Base-by-base conservation (phyloP, 176 grass and related monocot species). In the bread wheat (Triticum aestivum) region DNA sequence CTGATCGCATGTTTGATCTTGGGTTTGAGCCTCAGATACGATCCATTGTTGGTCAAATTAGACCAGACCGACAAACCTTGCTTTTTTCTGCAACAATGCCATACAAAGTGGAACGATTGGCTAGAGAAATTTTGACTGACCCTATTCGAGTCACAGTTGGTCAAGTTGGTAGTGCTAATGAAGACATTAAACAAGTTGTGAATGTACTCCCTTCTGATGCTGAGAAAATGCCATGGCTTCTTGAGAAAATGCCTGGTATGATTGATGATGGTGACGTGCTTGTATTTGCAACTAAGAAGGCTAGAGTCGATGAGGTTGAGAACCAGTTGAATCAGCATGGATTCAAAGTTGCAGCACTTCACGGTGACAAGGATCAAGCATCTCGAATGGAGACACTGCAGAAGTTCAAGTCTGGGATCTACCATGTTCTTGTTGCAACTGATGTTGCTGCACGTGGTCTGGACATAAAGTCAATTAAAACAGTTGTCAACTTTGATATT, bases 51-150 rank as follows among this genome's bases (percentile, higher is more conserved):
- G 96, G 96, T 59, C 96, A 98, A 82, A 98, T 98, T 83, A 92
- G 96, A 82, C 93, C 96, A 79, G 96, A 98, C 65, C 89, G 96
- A 52, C 96, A 98, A 84, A 98, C 93, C n/a, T 91, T 98, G 70
- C 94, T 98, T 92, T 98, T 98, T 82, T 98, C 97, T 84, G 97
- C 97, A 78, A 98, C 97, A 8, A 98, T 98, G 97, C 97, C 97
- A 12, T 96, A 94, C 86, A 98, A 96, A 91, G 94, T 98, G 26
- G 97, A 98, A 81, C 90, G 94, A 30, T 87, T 98, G 79, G 97
- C 92, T 66, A 92, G 97, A 91, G 97, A 98, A 90, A 96, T 94
- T 79, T 87, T 98, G 64, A 88, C 89, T 67, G 97, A 96, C 69
- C 92, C 97, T 89, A 78, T 96, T 91, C 91, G 97, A 83, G 97